Evolutionary conservation across 257 asterid genomes (phyloP).

Genomic region (Capsicum pubescens): DNA sequence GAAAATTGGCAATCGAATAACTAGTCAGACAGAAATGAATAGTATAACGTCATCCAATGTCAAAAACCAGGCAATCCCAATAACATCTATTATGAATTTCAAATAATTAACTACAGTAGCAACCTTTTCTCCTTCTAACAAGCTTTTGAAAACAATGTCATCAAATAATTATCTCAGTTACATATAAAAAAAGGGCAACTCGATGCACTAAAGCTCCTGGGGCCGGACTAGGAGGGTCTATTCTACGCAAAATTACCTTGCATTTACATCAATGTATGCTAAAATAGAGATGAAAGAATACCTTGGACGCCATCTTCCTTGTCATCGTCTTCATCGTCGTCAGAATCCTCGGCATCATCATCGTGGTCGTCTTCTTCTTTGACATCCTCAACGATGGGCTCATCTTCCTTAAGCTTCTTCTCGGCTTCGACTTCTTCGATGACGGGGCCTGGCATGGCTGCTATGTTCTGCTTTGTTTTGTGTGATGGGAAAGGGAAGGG

Average conservation of each 20-base stretch:
- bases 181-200: too few relatives aligned
- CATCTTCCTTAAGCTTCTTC: constrained; percentile 62
- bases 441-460: constrained; percentile 76
- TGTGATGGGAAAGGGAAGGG: not conserved
- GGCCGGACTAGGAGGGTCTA: too few relatives aligned
- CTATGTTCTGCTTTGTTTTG: constrained; percentile 12
- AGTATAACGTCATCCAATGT: not conserved
- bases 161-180: too few relatives aligned
- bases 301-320: constrained; percentile 33
- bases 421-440: constrained; percentile 58
- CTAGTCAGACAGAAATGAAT: not conserved
- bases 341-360: constrained; percentile 68
- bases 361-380: constrained; percentile 81
- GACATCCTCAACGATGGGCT: constrained; percentile 79
- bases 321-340: constrained; percentile 73
- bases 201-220: too few relatives aligned
- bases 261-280: too few relatives aligned
- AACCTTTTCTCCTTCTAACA: too few relatives aligned
- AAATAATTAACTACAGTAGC: too few relatives aligned
- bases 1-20: not conserved
- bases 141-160: too few relatives aligned
- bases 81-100: too few relatives aligned
- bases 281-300: not conserved
- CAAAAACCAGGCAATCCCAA: not conserved
- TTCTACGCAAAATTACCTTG: too few relatives aligned